phyloP scores from a whole-genome alignment of 805 yeast species.

The Saturnispora saitoi region DNA sequence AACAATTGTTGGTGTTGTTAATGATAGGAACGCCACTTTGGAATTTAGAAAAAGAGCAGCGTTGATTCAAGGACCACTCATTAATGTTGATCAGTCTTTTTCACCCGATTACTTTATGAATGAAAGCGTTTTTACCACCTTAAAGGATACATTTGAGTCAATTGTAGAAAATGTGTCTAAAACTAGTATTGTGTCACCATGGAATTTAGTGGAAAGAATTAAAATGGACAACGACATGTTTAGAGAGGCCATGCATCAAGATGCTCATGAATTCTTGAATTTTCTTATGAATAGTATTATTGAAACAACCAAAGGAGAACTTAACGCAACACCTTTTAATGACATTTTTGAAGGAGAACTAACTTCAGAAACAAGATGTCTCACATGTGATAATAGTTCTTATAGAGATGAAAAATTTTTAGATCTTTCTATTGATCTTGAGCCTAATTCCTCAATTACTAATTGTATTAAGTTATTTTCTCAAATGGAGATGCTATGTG shows the following conservation, averaged over 20 bases:
- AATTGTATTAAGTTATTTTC: conserved; percentile 75
- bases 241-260: conserved; percentile 92
- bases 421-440: conserved; percentile 80
- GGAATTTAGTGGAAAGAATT: conserved; percentile 59
- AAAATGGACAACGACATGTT: conserved; percentile 80
- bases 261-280: conserved; percentile 94
- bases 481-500: conserved; percentile 76
- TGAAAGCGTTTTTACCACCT: conserved; percentile 46
- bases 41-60: conserved; percentile 79
- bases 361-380: conserved; percentile 82
- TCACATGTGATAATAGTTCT: conserved; percentile 78
- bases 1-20: conserved; percentile 37
- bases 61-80: conserved; percentile 67
- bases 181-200: conserved; percentile 82
- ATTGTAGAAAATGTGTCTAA: conserved; percentile 62
- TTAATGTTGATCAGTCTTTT: conserved; percentile 68
- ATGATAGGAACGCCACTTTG: conserved; percentile 35
- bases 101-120: conserved; percentile 40
- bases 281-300: conserved; percentile 52
- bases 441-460: conserved; percentile 64
- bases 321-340: conserved; percentile 23
- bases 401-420: conserved; percentile 78
- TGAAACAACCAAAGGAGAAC: neutral
- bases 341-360: conserved; percentile 75
- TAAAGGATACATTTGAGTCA: conserved; percentile 80